These are phyloP conservation scores for Naganishia sp. DNA, from an alignment of 1,284 basidiomycete species.

Conservation along the genomic window DNA sequence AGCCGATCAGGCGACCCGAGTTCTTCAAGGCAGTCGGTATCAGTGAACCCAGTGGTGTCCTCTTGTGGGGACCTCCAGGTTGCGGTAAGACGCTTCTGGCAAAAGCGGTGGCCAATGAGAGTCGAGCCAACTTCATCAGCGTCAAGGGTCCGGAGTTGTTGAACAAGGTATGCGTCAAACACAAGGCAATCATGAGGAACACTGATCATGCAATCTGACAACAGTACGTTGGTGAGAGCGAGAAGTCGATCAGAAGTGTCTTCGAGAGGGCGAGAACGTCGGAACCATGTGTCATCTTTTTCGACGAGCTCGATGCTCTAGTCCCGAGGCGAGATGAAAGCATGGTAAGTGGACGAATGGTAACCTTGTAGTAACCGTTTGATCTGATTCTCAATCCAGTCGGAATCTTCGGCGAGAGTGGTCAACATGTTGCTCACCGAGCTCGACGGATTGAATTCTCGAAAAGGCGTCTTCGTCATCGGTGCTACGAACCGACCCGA, in stretches of 20 bases:
- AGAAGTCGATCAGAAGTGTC: conserved; percentile 89
- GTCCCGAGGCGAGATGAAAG: conserved; percentile 91
- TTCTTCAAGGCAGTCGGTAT: conserved; percentile 85
- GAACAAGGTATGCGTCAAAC: conserved; percentile 72
- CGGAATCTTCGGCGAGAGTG: conserved; percentile 93
- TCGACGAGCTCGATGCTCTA: conserved; percentile 95
- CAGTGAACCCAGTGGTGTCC: conserved; percentile 81
- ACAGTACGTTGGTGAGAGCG: conserved; percentile 96
- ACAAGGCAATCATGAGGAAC: not conserved
- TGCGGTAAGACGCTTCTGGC: conserved; percentile 95
- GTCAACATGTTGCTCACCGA: conserved; percentile 97
- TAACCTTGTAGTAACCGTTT: not conserved
- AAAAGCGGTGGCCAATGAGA: conserved; percentile 96
- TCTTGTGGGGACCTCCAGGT: conserved; percentile 97
- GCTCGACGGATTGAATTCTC: conserved; percentile 86
- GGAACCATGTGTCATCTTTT: conserved; percentile 98
- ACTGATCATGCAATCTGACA: no score
- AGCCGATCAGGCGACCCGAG: conserved; percentile 88
- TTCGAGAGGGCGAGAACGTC: conserved; percentile 98
- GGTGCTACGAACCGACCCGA: conserved; percentile 98
- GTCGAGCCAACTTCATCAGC: conserved; percentile 90
- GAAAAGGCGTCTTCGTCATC: conserved; percentile 92
- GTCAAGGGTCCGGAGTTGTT: conserved; percentile 95
- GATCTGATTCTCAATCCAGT: conserved; percentile 57
- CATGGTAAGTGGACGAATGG: conserved; percentile 60